These are phyloP conservation scores for Fusarium sacchari DNA, from an alignment of 2,329 filamentous ascomycete species.

Conservation along the genomic window DNA sequence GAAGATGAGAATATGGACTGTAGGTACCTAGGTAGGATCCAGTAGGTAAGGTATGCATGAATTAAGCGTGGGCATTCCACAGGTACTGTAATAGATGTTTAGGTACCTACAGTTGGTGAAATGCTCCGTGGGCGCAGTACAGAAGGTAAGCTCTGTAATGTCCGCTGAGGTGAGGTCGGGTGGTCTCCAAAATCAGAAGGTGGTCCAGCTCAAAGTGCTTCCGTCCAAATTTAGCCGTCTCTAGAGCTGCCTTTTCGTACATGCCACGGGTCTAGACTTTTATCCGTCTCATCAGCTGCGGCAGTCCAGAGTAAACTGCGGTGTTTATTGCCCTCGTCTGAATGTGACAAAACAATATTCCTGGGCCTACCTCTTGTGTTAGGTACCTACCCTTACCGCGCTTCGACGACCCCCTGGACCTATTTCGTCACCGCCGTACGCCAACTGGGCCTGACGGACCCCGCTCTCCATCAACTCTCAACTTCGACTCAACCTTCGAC, in stretches of 20 bases:
- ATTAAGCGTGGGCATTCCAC: slow-evolving; percentile 4
- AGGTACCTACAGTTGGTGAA: neutral
- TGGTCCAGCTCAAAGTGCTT: neutral
- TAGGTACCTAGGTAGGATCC: too few relatives aligned
- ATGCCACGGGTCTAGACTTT: neutral
- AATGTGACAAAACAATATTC: neutral
- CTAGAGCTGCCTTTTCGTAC: neutral
- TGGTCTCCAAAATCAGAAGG: slow-evolving; percentile 21
- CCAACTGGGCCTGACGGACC: slow-evolving; percentile 38
- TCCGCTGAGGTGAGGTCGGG: neutral
- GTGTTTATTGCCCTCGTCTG: slow-evolving; percentile 22
- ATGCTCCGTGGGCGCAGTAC: neutral
- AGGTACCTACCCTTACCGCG: slow-evolving; percentile 26
- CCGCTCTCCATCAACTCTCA: slow-evolving; percentile 36
- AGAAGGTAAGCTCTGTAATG: neutral
- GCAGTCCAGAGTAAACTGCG: slow-evolving; percentile 1
- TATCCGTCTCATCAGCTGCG: slow-evolving; percentile 3
- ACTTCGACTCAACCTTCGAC: slow-evolving; percentile 20
- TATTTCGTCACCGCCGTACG: slow-evolving; percentile 44
- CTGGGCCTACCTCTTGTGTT: neutral
- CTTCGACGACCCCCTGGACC: slow-evolving; percentile 21
- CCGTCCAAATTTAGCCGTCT: neutral
- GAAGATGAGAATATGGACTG: too few relatives aligned
- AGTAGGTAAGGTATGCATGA: too few relatives aligned
- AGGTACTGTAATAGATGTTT: too few relatives aligned